phyloP scores from a whole-genome alignment of 371 early-diverging fungal species.

The Enterocytospora artemiae region DNA sequence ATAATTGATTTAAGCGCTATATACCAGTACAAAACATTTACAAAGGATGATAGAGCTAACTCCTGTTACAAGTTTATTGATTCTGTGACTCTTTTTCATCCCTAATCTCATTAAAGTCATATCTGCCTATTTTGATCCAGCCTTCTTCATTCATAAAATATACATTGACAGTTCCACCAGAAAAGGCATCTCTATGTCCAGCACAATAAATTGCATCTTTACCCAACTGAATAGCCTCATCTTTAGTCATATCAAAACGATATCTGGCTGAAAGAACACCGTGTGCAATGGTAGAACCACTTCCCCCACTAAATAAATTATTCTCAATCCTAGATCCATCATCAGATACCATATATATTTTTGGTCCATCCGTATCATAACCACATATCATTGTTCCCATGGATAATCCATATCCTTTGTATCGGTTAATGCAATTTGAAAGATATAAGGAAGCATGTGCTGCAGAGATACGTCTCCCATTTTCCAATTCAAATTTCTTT shows the following conservation, averaged over 20 bases:
- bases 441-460: constrained; percentile 92
- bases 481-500: constrained; percentile 73
- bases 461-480: constrained; percentile 89
- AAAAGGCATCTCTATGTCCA: constrained; percentile 89
- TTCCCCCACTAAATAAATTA: constrained; percentile 86
- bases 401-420: constrained; percentile 94
- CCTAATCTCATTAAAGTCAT: constrained; percentile 53
- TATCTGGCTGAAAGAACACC: constrained; percentile 87
- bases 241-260: constrained; percentile 71
- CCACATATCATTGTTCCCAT: constrained; percentile 99
- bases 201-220: constrained; percentile 92
- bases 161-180: constrained; percentile 81
- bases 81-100: constrained; percentile 31
- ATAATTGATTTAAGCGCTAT: too few relatives aligned
- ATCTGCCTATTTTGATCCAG: constrained; percentile 54
- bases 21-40: too few relatives aligned
- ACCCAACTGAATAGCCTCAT: constrained; percentile 86
- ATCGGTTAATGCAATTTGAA: constrained; percentile 82
- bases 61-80: too few relatives aligned
- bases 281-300: constrained; percentile 84
- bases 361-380: constrained; percentile 92
- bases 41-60: too few relatives aligned
- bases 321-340: constrained; percentile 83
- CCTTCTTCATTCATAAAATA: constrained; percentile 58
- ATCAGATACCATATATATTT: constrained; percentile 89